Evolutionary conservation across 805 yeast genomes (phyloP).

Genomic region (Starmera quercuum): DNA sequence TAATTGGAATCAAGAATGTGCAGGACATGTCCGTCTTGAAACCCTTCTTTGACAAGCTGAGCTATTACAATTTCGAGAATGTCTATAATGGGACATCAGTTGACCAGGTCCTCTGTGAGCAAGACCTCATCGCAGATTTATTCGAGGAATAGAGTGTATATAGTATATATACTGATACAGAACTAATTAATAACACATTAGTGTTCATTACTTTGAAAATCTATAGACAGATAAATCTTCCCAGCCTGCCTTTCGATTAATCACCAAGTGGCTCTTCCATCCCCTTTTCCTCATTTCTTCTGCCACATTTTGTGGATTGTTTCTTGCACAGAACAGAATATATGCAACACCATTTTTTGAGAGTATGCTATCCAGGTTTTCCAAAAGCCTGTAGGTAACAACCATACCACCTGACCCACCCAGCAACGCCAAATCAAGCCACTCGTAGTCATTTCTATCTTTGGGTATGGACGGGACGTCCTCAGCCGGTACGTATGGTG

Average conservation of each 20-base stretch:
- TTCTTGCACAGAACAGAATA: constrained; percentile 85
- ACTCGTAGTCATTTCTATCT: constrained; percentile 40
- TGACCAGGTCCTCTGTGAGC: constrained; percentile 40
- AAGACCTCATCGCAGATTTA: constrained; percentile 55
- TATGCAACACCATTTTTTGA: constrained; percentile 67
- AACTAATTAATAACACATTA: neutral
- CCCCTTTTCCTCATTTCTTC: constrained; percentile 34
- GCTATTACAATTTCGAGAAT: constrained; percentile 59
- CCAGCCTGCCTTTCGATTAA: constrained; percentile 88
- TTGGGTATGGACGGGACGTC: constrained; percentile 55
- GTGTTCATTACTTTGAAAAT: constrained; percentile 27
- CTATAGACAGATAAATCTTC: constrained; percentile 76
- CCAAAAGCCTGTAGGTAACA: constrained; percentile 61
- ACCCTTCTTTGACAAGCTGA: constrained; percentile 57
- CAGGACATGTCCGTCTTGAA: constrained; percentile 40
- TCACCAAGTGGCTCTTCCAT: constrained; percentile 51
- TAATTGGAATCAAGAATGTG: constrained; percentile 33
- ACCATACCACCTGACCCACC: constrained; percentile 93
- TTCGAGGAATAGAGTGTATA: constrained; percentile 16
- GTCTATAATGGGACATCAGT: constrained; percentile 42
- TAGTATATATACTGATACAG: neutral
- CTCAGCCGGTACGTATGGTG: constrained; percentile 94
- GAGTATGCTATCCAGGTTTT: constrained; percentile 44
- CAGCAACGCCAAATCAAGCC: constrained; percentile 85
- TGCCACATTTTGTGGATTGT: constrained; percentile 62